Evolutionary conservation across 2,329 filamentous ascomycete genomes (phyloP).

Genomic region (Zymoseptoria tritici): DNA sequence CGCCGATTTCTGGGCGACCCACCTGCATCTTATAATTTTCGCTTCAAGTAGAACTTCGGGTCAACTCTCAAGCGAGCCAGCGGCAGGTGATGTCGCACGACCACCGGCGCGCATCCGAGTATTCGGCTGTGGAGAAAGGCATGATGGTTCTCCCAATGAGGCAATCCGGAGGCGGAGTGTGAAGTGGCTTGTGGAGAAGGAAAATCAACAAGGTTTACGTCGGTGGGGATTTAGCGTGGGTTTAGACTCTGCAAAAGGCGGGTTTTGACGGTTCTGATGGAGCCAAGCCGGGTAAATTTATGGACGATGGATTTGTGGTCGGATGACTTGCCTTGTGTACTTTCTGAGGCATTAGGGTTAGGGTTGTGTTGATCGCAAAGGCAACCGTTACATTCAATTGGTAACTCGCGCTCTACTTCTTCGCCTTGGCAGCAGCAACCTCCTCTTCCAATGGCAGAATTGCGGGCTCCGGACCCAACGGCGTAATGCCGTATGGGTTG

Average conservation of each 20-base stretch:
- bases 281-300: not conserved
- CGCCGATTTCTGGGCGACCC: too few relatives aligned
- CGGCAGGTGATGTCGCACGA: not conserved
- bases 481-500: slow-evolving; percentile 65
- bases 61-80: not conserved
- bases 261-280: not conserved
- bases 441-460: slow-evolving; percentile 73
- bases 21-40: not conserved
- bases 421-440: slow-evolving; percentile 48
- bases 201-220: not conserved
- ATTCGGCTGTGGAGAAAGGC: not conserved
- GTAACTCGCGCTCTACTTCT: not conserved
- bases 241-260: not conserved
- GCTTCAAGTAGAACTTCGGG: not conserved
- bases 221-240: not conserved
- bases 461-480: slow-evolving; percentile 75
- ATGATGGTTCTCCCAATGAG: not conserved
- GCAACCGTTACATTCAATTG: too few relatives aligned
- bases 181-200: not conserved
- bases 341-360: too few relatives aligned
- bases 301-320: too few relatives aligned
- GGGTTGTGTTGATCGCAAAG: too few relatives aligned
- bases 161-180: not conserved
- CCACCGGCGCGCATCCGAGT: not conserved
- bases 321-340: too few relatives aligned